Conservation (phyloP, 805 yeast genomes). For the Zygoascus ofunaensis region DNA sequence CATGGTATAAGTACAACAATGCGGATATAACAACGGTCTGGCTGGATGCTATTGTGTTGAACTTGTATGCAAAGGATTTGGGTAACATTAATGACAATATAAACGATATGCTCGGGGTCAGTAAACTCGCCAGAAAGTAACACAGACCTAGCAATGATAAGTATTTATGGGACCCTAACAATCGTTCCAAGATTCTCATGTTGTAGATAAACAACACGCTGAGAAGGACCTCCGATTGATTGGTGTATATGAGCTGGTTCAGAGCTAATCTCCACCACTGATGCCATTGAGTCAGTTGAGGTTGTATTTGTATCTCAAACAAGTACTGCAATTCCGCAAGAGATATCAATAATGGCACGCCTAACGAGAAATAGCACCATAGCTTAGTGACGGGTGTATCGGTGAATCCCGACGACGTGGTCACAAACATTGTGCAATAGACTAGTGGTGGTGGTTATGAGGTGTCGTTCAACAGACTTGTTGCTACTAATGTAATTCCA, state of each 20-base stretch:
- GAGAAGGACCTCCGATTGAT: conserved; percentile 32
- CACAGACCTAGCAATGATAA: conserved; percentile 24
- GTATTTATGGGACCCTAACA: conserved; percentile 31
- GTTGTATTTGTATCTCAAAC: conserved; percentile 27
- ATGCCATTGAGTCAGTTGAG: conserved; percentile 29
- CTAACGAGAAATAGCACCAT: conserved; percentile 19
- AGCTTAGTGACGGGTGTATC: conserved; percentile 30
- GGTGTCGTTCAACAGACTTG: no score
- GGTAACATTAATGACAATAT: conserved; percentile 8
- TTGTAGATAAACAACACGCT: conserved; percentile 31
- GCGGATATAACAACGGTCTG: conserved; percentile 31
- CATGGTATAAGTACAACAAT: conserved; percentile 30
- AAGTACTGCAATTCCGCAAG: conserved; percentile 31
- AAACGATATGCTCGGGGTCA: conserved; percentile 17
- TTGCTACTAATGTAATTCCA: no score
- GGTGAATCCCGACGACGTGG: conserved; percentile 32
- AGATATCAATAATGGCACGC: conserved; percentile 29
- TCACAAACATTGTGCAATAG: conserved; percentile 24
- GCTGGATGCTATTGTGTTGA: conserved; percentile 25
- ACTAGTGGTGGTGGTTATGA: no score
- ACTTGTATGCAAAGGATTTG: conserved; percentile 3
- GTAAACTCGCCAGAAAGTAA: conserved; percentile 13
- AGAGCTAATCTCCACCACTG: conserved; percentile 31
- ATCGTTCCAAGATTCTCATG: conserved; percentile 32
- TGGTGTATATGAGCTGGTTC: conserved; percentile 25